Percentiles rank a stretch among this genome's conserved stretches.
Conservation (phyloP, 495 filamentous ascomycete genomes). For the Hyaloscypha hepaticicola region DNA sequence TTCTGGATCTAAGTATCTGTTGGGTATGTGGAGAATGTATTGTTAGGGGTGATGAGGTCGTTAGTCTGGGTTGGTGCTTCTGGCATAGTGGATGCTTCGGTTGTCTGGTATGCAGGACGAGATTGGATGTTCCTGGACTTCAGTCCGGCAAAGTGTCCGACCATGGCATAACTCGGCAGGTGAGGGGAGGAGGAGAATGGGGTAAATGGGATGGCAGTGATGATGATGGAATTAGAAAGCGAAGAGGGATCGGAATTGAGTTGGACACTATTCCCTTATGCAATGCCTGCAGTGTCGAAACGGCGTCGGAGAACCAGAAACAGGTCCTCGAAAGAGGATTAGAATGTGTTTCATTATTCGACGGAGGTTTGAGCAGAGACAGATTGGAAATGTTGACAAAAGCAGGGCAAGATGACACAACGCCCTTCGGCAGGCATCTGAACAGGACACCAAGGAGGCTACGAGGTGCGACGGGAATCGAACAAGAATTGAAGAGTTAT, state of each 20-base stretch:
- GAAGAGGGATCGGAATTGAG: constrained; percentile 23
- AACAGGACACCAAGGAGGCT: constrained; percentile 4
- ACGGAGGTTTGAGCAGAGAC: constrained; percentile 29
- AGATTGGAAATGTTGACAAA: constrained; percentile 20
- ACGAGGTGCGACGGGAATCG: constrained; percentile 14
- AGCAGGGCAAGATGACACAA: neutral
- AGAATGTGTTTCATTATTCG: constrained; percentile 23
- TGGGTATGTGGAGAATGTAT: constrained; percentile 51
- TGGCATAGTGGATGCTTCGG: constrained; percentile 49
- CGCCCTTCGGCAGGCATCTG: neutral
- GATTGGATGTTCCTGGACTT: constrained; percentile 10
- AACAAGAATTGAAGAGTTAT: constrained; percentile 1
- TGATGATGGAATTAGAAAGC: neutral
- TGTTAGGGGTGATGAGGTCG: constrained; percentile 43
- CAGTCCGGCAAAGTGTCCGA: constrained; percentile 33
- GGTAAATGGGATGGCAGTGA: constrained; percentile 3
- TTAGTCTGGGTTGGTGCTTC: constrained; percentile 49
- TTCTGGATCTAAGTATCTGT: constrained; percentile 45
- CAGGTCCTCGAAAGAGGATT: constrained; percentile 23
- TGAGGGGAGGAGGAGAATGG: constrained; percentile 31
- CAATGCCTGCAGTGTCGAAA: constrained; percentile 21
- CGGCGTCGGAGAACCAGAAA: constrained; percentile 1
- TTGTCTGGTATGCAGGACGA: constrained; percentile 43
- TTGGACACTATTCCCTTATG: constrained; percentile 28
- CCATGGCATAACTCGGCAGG: too few relatives aligned